phyloP scores from a whole-genome alignment of 2,329 filamentous ascomycete species.

The Fusarium ramigenum region DNA sequence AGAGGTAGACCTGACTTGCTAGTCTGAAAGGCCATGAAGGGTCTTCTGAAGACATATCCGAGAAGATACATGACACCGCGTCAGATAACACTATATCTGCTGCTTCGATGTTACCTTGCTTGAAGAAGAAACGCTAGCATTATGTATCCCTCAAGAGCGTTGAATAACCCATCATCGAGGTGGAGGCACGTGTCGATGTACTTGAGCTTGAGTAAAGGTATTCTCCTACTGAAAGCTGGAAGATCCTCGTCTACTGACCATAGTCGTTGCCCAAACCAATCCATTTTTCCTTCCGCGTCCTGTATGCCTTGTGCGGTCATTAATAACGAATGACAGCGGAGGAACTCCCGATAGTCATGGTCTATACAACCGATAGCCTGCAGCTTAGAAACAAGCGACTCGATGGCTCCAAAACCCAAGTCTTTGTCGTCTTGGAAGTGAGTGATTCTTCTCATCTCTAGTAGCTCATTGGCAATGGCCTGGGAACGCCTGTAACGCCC shows the following conservation, averaged over 20 bases:
- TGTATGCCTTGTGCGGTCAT: rapidly evolving
- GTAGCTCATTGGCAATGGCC: rapidly evolving
- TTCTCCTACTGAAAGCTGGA: neutral
- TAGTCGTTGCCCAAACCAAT: too few species aligned
- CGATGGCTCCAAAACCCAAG: neutral
- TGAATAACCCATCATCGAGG: rapidly evolving
- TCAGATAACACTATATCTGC: rapidly evolving
- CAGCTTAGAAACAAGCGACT: neutral
- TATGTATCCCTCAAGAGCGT: rapidly evolving
- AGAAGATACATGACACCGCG: rapidly evolving
- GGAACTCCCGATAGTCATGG: rapidly evolving
- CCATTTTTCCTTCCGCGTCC: rapidly evolving
- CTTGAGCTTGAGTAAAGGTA: neutral
- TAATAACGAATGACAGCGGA: neutral
- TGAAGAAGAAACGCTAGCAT: rapidly evolving
- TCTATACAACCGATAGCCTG: rapidly evolving
- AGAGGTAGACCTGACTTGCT: rapidly evolving
- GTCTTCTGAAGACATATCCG: neutral
- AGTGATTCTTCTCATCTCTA: rapidly evolving
- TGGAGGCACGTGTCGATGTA: neutral
- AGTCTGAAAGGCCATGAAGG: neutral
- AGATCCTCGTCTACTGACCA: too few species aligned
- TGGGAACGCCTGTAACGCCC: neutral
- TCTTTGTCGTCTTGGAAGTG: rapidly evolving
- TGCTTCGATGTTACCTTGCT: rapidly evolving